phyloP scores from a whole-genome alignment of 1,284 basidiomycete genomes.

The Ustilago tritici region DNA sequence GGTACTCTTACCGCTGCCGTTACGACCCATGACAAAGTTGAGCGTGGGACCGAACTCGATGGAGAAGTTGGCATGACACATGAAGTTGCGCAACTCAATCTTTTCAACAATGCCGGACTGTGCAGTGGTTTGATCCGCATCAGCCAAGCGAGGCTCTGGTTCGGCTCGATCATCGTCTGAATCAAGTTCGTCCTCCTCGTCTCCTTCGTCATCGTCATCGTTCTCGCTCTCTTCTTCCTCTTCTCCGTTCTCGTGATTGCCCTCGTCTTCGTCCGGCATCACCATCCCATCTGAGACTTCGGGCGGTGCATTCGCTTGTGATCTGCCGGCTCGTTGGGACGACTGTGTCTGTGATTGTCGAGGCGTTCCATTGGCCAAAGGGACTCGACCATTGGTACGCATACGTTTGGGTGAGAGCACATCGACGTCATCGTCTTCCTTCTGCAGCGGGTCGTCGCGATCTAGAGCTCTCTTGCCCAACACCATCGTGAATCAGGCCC shows the following conservation, averaged over 20 bases:
- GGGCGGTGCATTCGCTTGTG: constrained; percentile 2
- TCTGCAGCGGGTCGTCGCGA: constrained; percentile 17
- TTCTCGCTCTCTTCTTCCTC: constrained; percentile 23
- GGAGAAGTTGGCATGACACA: constrained; percentile 87
- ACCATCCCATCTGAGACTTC: constrained; percentile 75
- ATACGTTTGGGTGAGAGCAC: constrained; percentile 34
- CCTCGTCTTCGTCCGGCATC: constrained; percentile 33
- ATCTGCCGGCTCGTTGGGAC: neutral
- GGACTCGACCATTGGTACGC: constrained; percentile 13
- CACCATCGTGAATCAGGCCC: constrained; percentile 13
- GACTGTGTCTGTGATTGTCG: constrained; percentile 5
- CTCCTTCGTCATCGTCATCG: constrained; percentile 19
- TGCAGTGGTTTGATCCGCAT: constrained; percentile 31
- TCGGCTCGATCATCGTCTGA: constrained; percentile 35
- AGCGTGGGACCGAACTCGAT: constrained; percentile 87
- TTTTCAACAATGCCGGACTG: constrained; percentile 84
- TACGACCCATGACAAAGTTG: constrained; percentile 94
- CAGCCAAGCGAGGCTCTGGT: constrained; percentile 23
- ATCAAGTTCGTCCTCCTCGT: constrained; percentile 39
- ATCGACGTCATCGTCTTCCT: constrained; percentile 37
- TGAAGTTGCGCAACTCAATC: constrained; percentile 91
- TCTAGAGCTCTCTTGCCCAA: constrained; percentile 25
- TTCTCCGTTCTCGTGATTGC: constrained; percentile 7
- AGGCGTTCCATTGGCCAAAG: constrained; percentile 8
- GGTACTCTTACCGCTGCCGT: constrained; percentile 84